Evolutionary conservation across 768 basidiomycete species (phyloP), one percentile per base, ranked within the genome.

Genomic region (Rhodocollybia butyracea): DNA sequence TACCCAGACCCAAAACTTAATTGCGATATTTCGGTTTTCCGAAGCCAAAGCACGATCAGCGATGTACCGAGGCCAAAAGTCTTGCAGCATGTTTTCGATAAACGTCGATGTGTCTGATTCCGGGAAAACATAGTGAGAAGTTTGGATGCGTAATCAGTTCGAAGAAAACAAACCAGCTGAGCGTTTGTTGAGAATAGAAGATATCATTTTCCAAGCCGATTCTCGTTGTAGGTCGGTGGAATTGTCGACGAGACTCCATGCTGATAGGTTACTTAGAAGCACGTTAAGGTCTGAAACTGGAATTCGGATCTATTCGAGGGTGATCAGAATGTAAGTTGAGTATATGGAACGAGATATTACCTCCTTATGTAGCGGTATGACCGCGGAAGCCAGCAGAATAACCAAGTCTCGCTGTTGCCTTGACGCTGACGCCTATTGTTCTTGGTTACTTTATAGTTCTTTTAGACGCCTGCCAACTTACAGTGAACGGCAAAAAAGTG

Each of bases 111-210:
- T 62, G 45, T 79, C 87, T 88, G 48, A 15, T n/a, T n/a, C n/a
- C n/a, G n/a, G n/a, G n/a, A n/a, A n/a, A n/a, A 19, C 31, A 50
- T 60, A 29, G 39, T 26, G 32, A 43, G 13, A 58, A 26, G 27
- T 11, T 10, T 55, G 46, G n/a, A 24, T n/a, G 43, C 22, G 24
- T 10, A 3, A 36, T 19, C 34, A 50, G 11, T 6, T 22, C 46
- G 32, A 17, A 54, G 32, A 53, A 21, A 41, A 60, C 78, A 59
- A 46, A 93, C 94, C 84, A 38, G 84, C 77, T 10, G 76, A 74
- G 34, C 84, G 81, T 68, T 94, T 92, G 67, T 98, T 97, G 26
- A 94, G 69, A n/a, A 90, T 70, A 0, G 86, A 80, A 1, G 86
- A 77, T 17, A 92, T 65, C 2, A 84, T 62, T 36, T 85, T 79